Percentiles rank a stretch among this genome's conserved stretches.
Evolutionary conservation across 768 basidiomycete species (phyloP).

Genomic region (Pseudohyphozyma bogoriensis): DNA sequence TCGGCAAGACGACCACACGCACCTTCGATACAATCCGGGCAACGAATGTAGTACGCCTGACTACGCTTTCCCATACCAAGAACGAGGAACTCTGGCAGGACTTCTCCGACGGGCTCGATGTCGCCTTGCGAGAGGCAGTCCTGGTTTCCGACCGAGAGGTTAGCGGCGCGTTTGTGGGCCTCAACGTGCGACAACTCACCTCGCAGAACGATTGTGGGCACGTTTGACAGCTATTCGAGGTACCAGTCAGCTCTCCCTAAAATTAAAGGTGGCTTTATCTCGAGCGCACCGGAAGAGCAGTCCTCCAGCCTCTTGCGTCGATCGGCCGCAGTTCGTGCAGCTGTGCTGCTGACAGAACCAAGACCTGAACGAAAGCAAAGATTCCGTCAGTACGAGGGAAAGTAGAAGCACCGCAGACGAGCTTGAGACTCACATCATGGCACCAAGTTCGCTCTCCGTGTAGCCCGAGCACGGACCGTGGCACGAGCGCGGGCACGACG

Average conservation of each 20-base stretch:
- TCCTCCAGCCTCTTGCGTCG: constrained; percentile 47
- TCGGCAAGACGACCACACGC: too few species aligned
- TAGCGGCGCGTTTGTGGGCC: neutral
- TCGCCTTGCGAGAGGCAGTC: constrained; percentile 51
- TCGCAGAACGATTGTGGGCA: constrained; percentile 55
- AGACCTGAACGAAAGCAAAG: neutral
- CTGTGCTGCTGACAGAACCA: constrained; percentile 8
- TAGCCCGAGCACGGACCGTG: constrained; percentile 48
- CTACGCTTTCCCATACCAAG: constrained; percentile 3
- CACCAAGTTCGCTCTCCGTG: constrained; percentile 35
- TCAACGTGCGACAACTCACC: neutral
- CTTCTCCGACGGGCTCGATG: constrained; percentile 48
- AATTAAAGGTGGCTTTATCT: neutral
- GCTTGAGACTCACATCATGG: constrained; percentile 3
- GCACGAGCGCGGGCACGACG: constrained; percentile 51
- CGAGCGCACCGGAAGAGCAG: constrained; percentile 49
- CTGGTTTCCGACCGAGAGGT: neutral
- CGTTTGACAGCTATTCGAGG: constrained; percentile 46
- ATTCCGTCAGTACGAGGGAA: neutral
- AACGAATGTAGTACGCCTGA: constrained; percentile 9
- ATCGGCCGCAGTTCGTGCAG: constrained; percentile 45
- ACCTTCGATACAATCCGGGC: too few species aligned
- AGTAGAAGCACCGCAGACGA: neutral
- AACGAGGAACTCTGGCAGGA: constrained; percentile 46
- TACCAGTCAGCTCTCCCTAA: neutral